These are phyloP conservation scores for Fraxinus greggii DNA, from an alignment of 305 asterid genomes.

Conservation along the genomic window DNA sequence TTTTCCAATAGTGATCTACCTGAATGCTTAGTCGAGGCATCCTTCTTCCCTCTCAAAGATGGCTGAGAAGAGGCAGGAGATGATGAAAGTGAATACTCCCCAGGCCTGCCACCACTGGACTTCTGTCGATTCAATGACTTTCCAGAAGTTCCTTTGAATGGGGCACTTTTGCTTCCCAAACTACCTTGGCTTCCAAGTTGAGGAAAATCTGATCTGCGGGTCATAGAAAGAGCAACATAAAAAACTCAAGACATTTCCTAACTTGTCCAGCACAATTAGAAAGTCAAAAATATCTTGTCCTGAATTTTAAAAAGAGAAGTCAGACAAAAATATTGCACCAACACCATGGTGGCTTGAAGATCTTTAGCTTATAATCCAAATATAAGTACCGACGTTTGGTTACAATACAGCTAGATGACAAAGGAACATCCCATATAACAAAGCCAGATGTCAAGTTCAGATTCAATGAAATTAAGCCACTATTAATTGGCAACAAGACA, in stretches of 20 bases:
- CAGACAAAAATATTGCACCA: not conserved
- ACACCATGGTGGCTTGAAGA: not conserved
- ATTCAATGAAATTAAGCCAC: not conserved
- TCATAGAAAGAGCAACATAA: not conserved
- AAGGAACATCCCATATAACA: not conserved
- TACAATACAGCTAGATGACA: not conserved
- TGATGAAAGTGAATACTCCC: conserved; percentile 45
- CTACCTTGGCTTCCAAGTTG: conserved; percentile 56
- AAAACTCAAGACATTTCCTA: conserved; percentile 4
- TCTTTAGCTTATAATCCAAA: not conserved
- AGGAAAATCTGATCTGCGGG: conserved; percentile 76
- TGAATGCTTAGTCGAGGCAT: conserved; percentile 54
- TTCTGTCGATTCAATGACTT: conserved; percentile 59
- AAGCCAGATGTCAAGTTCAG: not conserved
- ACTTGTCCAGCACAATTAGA: not conserved
- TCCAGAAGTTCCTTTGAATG: conserved; percentile 54
- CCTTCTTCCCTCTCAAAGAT: conserved; percentile 56
- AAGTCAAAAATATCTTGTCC: conserved; percentile 4
- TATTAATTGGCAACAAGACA: not conserved
- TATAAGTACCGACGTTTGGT: not conserved
- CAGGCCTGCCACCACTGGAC: conserved; percentile 49
- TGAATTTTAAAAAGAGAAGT: not conserved
- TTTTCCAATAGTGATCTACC: conserved; percentile 37
- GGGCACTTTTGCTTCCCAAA: conserved; percentile 56
- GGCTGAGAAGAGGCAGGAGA: conserved; percentile 51